phyloP scores from a whole-genome alignment of 768 basidiomycete genomes.

The Rhodosporidiobolus sp. region DNA sequence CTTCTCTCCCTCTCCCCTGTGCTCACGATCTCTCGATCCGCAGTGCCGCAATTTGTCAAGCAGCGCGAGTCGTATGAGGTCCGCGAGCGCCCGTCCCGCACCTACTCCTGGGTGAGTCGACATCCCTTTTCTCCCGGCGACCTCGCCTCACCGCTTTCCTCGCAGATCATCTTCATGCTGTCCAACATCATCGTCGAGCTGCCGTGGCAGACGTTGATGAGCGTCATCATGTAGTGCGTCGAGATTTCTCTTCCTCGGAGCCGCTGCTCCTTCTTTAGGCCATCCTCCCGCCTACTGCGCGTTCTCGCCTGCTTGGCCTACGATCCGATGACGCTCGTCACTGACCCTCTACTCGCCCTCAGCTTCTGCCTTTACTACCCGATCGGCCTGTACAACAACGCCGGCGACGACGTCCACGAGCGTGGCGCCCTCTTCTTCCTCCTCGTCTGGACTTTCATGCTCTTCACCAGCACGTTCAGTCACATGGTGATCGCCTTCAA shows the following conservation, averaged over 20 bases:
- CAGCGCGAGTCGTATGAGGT: slow-evolving; percentile 63
- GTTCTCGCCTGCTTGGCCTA: too few species aligned
- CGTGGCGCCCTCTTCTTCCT: slow-evolving; percentile 54
- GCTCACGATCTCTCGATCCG: not conserved
- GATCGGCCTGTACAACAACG: slow-evolving; percentile 52
- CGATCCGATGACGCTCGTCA: too few species aligned
- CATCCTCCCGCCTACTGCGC: too few species aligned
- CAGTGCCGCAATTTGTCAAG: slow-evolving; percentile 57
- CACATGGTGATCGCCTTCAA: slow-evolving; percentile 50
- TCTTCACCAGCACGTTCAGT: slow-evolving; percentile 50
- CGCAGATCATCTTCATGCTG: slow-evolving; percentile 39
- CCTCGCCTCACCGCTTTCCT: too few species aligned
- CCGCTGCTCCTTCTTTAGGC: too few species aligned
- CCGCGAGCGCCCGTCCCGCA: slow-evolving; percentile 63
- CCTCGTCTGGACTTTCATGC: slow-evolving; percentile 50
- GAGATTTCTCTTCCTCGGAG: too few species aligned
- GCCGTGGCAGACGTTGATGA: slow-evolving; percentile 40
- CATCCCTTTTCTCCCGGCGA: too few species aligned
- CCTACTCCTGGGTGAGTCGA: slow-evolving; percentile 69
- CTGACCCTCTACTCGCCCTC: too few species aligned
- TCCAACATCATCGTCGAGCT: slow-evolving; percentile 36
- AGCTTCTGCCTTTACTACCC: slow-evolving; percentile 50
- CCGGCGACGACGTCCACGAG: slow-evolving; percentile 47
- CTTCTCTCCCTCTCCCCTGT: rapidly evolving
- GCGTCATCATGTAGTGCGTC: not conserved